phyloP scores from a whole-genome alignment of 2,329 filamentous ascomycete genomes.

The Beauveria bassiana region DNA sequence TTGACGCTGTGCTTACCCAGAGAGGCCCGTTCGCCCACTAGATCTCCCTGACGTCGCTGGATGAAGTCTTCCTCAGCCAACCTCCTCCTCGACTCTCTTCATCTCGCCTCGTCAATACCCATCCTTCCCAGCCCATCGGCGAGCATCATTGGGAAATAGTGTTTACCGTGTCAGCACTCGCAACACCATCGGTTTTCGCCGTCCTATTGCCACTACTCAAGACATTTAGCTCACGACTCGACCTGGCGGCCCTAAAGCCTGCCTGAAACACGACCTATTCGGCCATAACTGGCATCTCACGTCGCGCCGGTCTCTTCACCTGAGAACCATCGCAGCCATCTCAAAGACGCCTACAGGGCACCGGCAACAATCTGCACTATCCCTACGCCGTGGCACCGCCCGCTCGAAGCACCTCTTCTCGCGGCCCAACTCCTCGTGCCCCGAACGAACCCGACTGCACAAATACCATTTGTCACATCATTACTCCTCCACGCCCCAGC shows the following conservation, averaged over 20 bases:
- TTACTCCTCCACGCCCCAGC: not conserved
- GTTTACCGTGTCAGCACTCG: not conserved
- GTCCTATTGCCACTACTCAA: not conserved
- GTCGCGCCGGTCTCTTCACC: not conserved
- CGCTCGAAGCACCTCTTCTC: not conserved
- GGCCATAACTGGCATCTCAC: slow-evolving; percentile 1
- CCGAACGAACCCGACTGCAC: slow-evolving; percentile 5
- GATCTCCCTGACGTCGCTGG: slow-evolving; percentile 10
- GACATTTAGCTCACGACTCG: slow-evolving; percentile 5
- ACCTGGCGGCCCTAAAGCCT: slow-evolving; percentile 8
- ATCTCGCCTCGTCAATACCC: slow-evolving; percentile 3
- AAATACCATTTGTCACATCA: not conserved
- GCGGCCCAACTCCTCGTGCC: not conserved
- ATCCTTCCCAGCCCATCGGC: slow-evolving; percentile 1
- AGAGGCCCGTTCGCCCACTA: slow-evolving; percentile 11
- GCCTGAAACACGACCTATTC: slow-evolving; percentile 12
- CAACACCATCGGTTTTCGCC: not conserved
- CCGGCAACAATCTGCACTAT: not conserved
- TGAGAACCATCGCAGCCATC: slow-evolving; percentile 1
- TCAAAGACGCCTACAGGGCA: not conserved
- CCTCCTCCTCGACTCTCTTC: slow-evolving; percentile 7
- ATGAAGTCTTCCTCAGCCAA: slow-evolving; percentile 11
- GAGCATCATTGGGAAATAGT: not conserved
- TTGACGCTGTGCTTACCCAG: not conserved
- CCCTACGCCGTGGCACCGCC: not conserved